phyloP scores from a whole-genome alignment of 352 stramenopile species.

The Peronospora tabacina region DNA sequence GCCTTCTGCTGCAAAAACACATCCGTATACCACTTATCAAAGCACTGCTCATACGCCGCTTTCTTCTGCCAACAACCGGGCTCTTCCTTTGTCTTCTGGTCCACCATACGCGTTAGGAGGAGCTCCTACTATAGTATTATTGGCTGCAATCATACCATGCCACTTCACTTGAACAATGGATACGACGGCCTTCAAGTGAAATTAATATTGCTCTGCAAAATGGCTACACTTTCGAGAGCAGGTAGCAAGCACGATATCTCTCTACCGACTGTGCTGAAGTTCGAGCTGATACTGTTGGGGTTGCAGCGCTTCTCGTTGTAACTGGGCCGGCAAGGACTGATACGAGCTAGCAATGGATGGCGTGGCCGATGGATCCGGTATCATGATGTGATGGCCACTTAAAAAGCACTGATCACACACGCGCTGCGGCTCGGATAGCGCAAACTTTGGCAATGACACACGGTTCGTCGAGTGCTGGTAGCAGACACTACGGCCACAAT shows the following conservation, averaged over 20 bases:
- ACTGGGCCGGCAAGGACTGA: conserved; percentile 32
- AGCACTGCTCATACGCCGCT: conserved; percentile 73
- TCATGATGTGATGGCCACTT: conserved; percentile 50
- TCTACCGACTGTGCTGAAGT: conserved; percentile 27
- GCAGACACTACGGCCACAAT: conserved; percentile 73
- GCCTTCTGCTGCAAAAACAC: conserved; percentile 79
- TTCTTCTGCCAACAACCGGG: conserved; percentile 66
- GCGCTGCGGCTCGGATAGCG: conserved; percentile 57
- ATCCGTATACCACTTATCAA: conserved; percentile 83
- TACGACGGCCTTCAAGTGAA: conserved; percentile 28
- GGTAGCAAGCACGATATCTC: conserved; percentile 1
- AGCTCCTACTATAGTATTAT: conserved; percentile 6
- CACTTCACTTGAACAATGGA: conserved; percentile 19
- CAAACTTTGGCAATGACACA: conserved; percentile 68
- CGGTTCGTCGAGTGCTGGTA: conserved; percentile 70
- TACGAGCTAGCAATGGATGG: conserved; percentile 35
- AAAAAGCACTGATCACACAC: conserved; percentile 79
- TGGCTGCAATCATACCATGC: conserved; percentile 4
- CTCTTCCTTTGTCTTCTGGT: conserved; percentile 28
- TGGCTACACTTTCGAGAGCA: conserved; percentile 19
- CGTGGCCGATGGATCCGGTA: conserved; percentile 19
- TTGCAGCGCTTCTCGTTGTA: conserved; percentile 30
- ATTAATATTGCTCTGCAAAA: conserved; percentile 18
- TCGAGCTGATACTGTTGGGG: conserved; percentile 27
- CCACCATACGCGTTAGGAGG: conserved; percentile 10